A percentile compares a stretch with the other conserved stretches of the same genome.
These are phyloP conservation scores for Tetracladium marchalianum DNA, from an alignment of 495 filamentous ascomycete genomes.

Conservation along the genomic window DNA sequence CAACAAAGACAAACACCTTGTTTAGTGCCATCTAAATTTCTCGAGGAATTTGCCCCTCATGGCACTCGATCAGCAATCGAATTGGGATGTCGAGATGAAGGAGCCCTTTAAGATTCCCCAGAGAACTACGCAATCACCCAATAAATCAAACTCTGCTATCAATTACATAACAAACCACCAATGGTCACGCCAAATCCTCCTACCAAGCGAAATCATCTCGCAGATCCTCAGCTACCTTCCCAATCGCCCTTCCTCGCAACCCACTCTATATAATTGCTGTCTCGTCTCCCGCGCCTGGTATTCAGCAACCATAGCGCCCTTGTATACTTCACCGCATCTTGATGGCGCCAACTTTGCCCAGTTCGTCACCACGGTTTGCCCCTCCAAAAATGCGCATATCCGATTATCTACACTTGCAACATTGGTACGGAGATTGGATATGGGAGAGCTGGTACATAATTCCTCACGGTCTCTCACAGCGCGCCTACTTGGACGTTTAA, in stretches of 20 bases:
- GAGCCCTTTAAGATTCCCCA: conserved; percentile 10
- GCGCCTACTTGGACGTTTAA: conserved; percentile 49
- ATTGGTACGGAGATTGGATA: conserved; percentile 47
- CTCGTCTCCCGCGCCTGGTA: conserved; percentile 60
- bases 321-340: conserved; percentile 47
- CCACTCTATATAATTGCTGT: conserved; percentile 41
- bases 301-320: conserved; percentile 36
- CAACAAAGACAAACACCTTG: no score
- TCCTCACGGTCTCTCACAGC: conserved; percentile 55
- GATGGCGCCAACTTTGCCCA: conserved; percentile 41
- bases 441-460: conserved; percentile 54
- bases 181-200: conserved; percentile 8
- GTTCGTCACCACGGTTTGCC: conserved; percentile 55
- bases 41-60: background rate
- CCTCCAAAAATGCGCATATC: conserved; percentile 45
- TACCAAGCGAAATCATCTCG: conserved; percentile 40
- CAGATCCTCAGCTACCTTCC: conserved; percentile 29
- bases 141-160: background rate
- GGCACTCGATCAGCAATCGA: conserved; percentile 18
- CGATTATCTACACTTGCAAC: conserved; percentile 42
- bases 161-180: background rate
- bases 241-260: conserved; percentile 22
- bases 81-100: conserved; percentile 19
- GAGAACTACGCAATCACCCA: background rate
- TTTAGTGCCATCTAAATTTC: background rate